Evolutionary conservation across 1,139 yeast genomes (phyloP).

Genomic region (Taphrina confusa): DNA sequence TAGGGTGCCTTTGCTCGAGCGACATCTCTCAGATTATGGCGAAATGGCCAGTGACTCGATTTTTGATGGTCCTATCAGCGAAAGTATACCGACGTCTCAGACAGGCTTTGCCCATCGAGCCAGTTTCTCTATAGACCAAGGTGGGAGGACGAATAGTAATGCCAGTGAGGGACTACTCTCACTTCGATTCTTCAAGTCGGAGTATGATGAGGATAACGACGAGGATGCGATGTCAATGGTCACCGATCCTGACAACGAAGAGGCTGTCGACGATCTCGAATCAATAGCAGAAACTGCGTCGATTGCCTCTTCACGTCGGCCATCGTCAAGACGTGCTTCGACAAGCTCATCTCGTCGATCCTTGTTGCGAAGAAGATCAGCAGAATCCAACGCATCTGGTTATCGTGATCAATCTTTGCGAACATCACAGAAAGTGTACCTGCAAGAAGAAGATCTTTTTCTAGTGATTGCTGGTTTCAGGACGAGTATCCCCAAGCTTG

Average conservation of each 20-base stretch:
- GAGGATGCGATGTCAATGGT: conserved; percentile 34
- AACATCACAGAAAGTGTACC: conserved; percentile 71
- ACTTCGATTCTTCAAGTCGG: conserved; percentile 34
- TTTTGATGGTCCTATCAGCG: conserved; percentile 37
- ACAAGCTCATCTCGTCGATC: conserved; percentile 16
- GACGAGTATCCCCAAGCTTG: conserved; percentile 54
- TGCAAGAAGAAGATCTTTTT: conserved; percentile 93
- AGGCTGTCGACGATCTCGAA: conserved; percentile 24
- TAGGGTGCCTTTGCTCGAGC: conserved; percentile 31
- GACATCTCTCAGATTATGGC: conserved; percentile 28
- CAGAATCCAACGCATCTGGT: conserved; percentile 16
- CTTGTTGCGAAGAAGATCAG: conserved; percentile 16
- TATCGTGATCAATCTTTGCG: neutral
- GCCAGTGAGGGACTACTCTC: conserved; percentile 35
- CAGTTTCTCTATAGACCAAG: conserved; percentile 13
- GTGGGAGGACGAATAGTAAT: conserved; percentile 26
- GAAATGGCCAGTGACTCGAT: conserved; percentile 37
- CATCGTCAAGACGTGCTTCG: conserved; percentile 1
- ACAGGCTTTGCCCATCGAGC: conserved; percentile 35
- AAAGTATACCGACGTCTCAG: conserved; percentile 36
- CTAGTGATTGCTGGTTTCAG: conserved; percentile 90
- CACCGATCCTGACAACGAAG: conserved; percentile 26
- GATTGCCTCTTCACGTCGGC: conserved; percentile 21
- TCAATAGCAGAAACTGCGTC: conserved; percentile 34
- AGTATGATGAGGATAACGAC: conserved; percentile 32